Evolutionary conservation across 495 filamentous ascomycete species (phyloP).

Genomic region (Hypoxylon fuscum): DNA sequence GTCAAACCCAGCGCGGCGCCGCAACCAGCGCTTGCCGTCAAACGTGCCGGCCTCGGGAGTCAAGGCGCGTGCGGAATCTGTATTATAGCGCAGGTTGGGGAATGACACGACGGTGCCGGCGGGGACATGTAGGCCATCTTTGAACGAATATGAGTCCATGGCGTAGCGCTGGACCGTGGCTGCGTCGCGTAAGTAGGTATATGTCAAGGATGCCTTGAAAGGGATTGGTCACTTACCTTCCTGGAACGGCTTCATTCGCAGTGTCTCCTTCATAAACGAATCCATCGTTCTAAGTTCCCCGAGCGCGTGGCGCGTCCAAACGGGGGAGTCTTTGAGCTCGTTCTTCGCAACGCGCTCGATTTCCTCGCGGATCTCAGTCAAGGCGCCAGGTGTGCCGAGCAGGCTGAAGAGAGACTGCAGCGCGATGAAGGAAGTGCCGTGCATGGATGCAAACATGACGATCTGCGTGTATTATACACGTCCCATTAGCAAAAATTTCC

Average conservation of each 20-base stretch:
- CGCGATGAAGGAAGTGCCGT: constrained; percentile 14
- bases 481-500: no score
- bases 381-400: constrained; percentile 11
- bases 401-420: constrained; percentile 15
- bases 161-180: neutral
- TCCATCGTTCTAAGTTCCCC: constrained; percentile 16
- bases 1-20: constrained; percentile 8
- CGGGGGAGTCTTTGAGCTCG: constrained; percentile 11
- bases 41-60: neutral
- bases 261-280: constrained; percentile 21
- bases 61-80: no score
- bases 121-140: no score
- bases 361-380: constrained; percentile 8
- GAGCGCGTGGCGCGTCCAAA: constrained; percentile 18
- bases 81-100: no score
- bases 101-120: no score
- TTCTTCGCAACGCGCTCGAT: constrained; percentile 5
- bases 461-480: no score
- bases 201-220: constrained; percentile 7
- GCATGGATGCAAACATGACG: constrained; percentile 18
- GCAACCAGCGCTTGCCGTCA: constrained; percentile 18
- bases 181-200: constrained; percentile 9
- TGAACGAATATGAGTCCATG: no score
- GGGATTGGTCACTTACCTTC: constrained; percentile 12
- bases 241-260: constrained; percentile 17